Evolutionary conservation across 2,329 filamentous ascomycete genomes (phyloP).

Genomic region (Pyricularia grisea): DNA sequence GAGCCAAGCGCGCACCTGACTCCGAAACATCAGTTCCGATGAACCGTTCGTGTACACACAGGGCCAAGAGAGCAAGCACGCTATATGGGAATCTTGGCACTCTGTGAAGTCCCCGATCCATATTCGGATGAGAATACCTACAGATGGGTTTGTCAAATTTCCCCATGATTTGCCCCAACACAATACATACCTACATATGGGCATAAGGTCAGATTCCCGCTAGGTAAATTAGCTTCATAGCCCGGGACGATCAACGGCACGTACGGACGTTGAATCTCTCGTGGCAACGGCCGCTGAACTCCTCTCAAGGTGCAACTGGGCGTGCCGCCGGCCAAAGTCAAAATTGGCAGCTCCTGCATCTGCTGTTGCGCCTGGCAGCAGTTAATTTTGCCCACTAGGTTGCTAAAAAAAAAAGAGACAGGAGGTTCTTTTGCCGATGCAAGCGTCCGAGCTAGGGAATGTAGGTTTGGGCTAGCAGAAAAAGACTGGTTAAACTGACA

Average conservation of each 20-base stretch:
- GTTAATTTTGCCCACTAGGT: too few relatives aligned
- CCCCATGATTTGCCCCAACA: not conserved
- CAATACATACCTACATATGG: not conserved
- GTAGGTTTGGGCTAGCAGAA: not conserved
- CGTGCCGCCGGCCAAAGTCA: not conserved
- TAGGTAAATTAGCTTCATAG: not conserved
- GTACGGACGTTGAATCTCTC: not conserved
- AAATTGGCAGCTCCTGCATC: not conserved
- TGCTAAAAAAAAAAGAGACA: not conserved
- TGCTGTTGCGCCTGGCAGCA: not conserved
- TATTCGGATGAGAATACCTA: not conserved
- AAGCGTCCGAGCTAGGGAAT: not conserved
- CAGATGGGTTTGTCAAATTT: not conserved
- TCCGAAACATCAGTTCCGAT: not conserved
- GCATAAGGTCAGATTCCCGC: not conserved
- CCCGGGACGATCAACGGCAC: not conserved
- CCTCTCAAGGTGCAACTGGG: not conserved
- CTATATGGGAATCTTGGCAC: not conserved
- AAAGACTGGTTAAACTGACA: not conserved
- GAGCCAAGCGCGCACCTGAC: not conserved
- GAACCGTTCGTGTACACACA: not conserved
- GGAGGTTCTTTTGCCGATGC: not conserved
- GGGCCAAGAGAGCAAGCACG: not conserved
- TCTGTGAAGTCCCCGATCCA: not conserved
- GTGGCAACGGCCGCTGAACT: not conserved